Percentiles rank a stretch among this genome's conserved stretches.
Conservation (phyloP, 768 basidiomycete genomes). For the Lactarius deliciosus region DNA sequence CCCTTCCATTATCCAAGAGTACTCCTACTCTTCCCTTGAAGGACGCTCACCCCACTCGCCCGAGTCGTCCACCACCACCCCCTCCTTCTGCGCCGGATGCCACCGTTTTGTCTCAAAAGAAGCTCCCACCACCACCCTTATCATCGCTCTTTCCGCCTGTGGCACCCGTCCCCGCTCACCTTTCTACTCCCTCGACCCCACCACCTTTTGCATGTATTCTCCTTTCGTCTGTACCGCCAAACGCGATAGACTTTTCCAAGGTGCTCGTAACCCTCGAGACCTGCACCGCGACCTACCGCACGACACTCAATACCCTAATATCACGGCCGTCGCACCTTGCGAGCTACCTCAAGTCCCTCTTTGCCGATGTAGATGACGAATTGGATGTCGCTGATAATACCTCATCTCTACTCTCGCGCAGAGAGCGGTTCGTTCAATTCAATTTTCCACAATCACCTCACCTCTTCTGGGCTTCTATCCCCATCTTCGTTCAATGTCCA, state of each 20-base stretch:
- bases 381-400: slow-evolving; percentile 45
- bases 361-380: slow-evolving; percentile 36
- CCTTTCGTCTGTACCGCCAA: slow-evolving; percentile 47
- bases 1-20: slow-evolving; percentile 32
- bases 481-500: slow-evolving; percentile 51
- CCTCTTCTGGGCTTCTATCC: slow-evolving; percentile 56
- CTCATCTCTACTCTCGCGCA: slow-evolving; percentile 54
- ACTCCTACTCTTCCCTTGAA: slow-evolving; percentile 30
- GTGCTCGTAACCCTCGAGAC: slow-evolving; percentile 75
- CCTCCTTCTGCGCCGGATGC: slow-evolving; percentile 29
- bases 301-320: slow-evolving; percentile 62
- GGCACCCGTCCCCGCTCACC: slow-evolving; percentile 49
- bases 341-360: slow-evolving; percentile 35
- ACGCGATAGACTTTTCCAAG: slow-evolving; percentile 59
- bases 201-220: slow-evolving; percentile 68
- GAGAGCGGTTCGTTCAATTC: slow-evolving; percentile 46
- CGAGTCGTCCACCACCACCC: slow-evolving; percentile 37
- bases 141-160: slow-evolving; percentile 45
- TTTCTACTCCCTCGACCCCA: slow-evolving; percentile 46
- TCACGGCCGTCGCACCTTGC: slow-evolving; percentile 71
- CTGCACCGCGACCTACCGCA: slow-evolving; percentile 61
- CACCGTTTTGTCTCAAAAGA: slow-evolving; percentile 33
- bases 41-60: slow-evolving; percentile 36
- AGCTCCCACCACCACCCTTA: slow-evolving; percentile 31
- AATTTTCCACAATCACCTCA: slow-evolving; percentile 61